Percentiles rank a stretch among this genome's conserved stretches.
These are phyloP conservation scores for Suillus variegatus DNA, from an alignment of 768 basidiomycete species.

Conservation along the genomic window DNA sequence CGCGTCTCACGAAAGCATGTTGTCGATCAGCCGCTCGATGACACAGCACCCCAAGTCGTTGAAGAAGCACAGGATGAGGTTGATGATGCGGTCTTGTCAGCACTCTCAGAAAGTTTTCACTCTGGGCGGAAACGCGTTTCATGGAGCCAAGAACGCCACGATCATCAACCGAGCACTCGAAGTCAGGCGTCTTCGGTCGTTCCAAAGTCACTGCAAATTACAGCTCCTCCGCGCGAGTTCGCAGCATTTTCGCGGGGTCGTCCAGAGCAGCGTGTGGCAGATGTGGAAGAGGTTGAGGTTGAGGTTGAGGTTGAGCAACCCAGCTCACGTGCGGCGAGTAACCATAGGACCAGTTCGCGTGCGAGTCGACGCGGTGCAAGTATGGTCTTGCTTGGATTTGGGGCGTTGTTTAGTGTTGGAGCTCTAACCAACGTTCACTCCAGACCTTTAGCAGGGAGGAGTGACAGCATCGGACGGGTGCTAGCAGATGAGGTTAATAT, in stretches of 20 bases:
- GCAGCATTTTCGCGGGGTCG: constrained; percentile 44
- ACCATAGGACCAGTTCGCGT: constrained; percentile 48
- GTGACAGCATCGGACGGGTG: constrained; percentile 49
- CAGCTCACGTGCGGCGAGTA: constrained; percentile 6
- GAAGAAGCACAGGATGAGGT: constrained; percentile 40
- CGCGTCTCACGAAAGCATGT: constrained; percentile 33
- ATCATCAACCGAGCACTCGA: constrained; percentile 34
- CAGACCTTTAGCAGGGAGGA: constrained; percentile 27
- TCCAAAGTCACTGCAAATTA: constrained; percentile 37
- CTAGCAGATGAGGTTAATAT: constrained; percentile 30
- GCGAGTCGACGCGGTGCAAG: constrained; percentile 70
- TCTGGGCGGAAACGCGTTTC: constrained; percentile 73
- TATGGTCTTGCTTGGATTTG: constrained; percentile 81
- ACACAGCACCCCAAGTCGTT: constrained; percentile 16
- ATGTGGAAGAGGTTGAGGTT: constrained; percentile 24
- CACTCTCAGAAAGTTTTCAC: constrained; percentile 73
- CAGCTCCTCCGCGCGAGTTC: constrained; percentile 23
- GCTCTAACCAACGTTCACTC: constrained; percentile 40
- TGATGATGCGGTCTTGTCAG: constrained; percentile 53
- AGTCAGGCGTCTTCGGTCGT: constrained; percentile 35
- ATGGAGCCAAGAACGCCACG: constrained; percentile 62
- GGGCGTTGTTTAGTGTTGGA: constrained; percentile 72
- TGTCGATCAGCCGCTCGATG: constrained; percentile 25
- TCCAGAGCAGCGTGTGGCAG: constrained; percentile 41
- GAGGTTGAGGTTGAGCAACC: constrained; percentile 26